phyloP scores from a whole-genome alignment of 2,329 filamentous ascomycete genomes.

The Calonectria hawksworthii region DNA sequence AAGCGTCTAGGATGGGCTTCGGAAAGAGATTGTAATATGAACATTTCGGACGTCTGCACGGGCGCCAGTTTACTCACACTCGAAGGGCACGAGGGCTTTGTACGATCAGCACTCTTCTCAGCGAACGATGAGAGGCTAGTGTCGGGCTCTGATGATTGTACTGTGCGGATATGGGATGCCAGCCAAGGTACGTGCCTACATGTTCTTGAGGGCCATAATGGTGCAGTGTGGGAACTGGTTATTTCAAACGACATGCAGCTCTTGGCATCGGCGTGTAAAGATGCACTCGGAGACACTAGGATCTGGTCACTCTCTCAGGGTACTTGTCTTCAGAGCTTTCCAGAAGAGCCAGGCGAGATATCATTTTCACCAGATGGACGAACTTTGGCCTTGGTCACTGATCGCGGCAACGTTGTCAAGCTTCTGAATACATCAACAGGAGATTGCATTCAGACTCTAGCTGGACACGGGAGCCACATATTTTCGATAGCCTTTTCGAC shows the following conservation, averaged over 20 bases:
- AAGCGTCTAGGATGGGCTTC: neutral
- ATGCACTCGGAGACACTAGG: neutral
- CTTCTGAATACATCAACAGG: neutral
- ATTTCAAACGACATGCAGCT: neutral
- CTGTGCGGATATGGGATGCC: neutral
- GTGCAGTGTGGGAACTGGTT: neutral
- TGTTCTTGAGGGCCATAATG: neutral
- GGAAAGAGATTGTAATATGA: neutral
- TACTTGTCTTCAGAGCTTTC: neutral
- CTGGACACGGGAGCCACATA: neutral
- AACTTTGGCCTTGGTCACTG: neutral
- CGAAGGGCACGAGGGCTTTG: neutral
- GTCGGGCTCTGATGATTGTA: neutral
- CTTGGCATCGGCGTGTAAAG: neutral
- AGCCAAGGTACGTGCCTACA: neutral
- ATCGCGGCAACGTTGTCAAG: neutral
- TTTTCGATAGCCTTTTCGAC: neutral
- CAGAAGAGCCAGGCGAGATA: neutral
- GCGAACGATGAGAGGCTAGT: neutral
- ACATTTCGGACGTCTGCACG: neutral
- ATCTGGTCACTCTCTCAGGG: neutral
- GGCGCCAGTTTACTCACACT: neutral
- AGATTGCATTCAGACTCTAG: neutral
- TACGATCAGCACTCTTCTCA: neutral
- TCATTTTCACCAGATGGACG: neutral